Conservation (phyloP, 78 protist genomes). For the Dictyostelium purpureum region DNA sequence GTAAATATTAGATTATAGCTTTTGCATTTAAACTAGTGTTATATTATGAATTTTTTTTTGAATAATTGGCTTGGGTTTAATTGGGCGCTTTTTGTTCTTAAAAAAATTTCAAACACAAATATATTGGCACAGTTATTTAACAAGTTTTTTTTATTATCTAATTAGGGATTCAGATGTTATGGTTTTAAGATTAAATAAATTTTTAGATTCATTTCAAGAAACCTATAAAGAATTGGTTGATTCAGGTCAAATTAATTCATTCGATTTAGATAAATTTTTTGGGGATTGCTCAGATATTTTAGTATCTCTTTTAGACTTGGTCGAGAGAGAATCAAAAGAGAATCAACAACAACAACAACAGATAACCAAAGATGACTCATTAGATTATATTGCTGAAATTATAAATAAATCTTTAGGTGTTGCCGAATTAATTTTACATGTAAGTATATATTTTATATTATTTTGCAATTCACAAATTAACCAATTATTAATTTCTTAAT, state of each 20-base stretch:
- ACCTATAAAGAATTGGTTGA: conserved; percentile 58
- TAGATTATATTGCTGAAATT: conserved; percentile 21
- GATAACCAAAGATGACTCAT: conserved; percentile 5
- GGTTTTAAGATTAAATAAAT: conserved; percentile 25
- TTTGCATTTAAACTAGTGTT: neutral
- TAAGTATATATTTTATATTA: too few species aligned
- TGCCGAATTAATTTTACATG: conserved; percentile 75
- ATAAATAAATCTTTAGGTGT: conserved; percentile 69
- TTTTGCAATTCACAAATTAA: neutral
- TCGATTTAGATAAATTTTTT: conserved; percentile 57
- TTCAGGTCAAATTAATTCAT: conserved; percentile 65
- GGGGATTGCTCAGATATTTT: conserved; percentile 79
- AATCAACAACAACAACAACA: neutral
- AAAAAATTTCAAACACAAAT: too few species aligned
- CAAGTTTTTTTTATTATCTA: neutral
- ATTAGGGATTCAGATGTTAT: conserved; percentile 47
- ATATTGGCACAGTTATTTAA: too few species aligned
- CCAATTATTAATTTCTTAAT: too few species aligned
- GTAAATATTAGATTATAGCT: neutral
- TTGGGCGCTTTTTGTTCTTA: too few species aligned
- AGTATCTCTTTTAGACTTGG: conserved; percentile 51
- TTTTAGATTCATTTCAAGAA: conserved; percentile 77
- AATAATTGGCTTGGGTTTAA: too few species aligned
- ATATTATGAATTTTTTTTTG: too few species aligned
- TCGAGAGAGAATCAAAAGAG: conserved; percentile 40